phyloP scores from a whole-genome alignment of 1,284 basidiomycete genomes.

The Sanghuangporus weigelae region DNA sequence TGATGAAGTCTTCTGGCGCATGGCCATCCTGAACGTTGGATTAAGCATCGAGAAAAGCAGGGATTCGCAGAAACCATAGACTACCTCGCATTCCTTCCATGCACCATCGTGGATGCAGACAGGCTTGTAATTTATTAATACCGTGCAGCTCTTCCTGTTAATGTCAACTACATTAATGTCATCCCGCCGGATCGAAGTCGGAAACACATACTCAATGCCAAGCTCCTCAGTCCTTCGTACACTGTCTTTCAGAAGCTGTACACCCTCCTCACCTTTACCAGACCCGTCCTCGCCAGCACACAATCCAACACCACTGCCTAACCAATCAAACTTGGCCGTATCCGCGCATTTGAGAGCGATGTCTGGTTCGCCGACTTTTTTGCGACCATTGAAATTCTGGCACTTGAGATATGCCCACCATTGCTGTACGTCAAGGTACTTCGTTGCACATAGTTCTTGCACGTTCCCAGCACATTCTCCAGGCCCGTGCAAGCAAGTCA shows the following conservation, averaged over 20 bases:
- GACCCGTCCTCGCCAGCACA: constrained; percentile 57
- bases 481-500: constrained; percentile 73
- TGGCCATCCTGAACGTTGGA: constrained; percentile 62
- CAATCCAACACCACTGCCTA: constrained; percentile 46
- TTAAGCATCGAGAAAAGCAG: background rate
- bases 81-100: constrained; percentile 85
- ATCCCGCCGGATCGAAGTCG: background rate
- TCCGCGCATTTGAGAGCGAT: constrained; percentile 63
- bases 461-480: constrained; percentile 84
- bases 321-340: constrained; percentile 65
- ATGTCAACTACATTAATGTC: constrained; percentile 5
- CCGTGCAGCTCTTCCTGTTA: constrained; percentile 76
- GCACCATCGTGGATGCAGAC: constrained; percentile 74
- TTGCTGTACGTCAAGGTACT: constrained; percentile 43
- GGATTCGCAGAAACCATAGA: background rate
- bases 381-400: constrained; percentile 66
- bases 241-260: constrained; percentile 56
- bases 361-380: constrained; percentile 60
- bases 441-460: constrained; percentile 74
- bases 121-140: constrained; percentile 63
- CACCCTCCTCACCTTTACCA: constrained; percentile 55
- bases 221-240: constrained; percentile 41
- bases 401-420: constrained; percentile 78
- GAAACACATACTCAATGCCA: constrained; percentile 49
- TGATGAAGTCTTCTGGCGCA: constrained; percentile 64